These are phyloP conservation scores for Leishmania mexicana DNA, from an alignment of 208 protist genomes.

Conservation along the genomic window DNA sequence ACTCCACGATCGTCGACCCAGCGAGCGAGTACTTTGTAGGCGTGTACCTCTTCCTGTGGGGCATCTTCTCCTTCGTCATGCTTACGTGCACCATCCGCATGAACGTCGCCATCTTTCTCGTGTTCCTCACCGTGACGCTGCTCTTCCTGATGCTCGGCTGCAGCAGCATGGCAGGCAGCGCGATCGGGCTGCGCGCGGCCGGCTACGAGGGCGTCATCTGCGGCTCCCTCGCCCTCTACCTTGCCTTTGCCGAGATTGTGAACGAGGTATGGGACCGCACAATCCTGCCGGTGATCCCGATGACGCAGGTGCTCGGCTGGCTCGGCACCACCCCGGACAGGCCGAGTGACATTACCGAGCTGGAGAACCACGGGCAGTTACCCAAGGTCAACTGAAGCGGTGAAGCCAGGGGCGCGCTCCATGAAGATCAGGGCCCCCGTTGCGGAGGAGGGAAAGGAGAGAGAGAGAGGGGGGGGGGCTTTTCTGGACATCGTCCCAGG, in stretches of 20 bases:
- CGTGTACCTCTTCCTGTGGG: slow-evolving; percentile 28
- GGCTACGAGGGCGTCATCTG: slow-evolving; percentile 58
- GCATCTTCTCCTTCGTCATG: slow-evolving; percentile 34
- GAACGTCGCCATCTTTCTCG: slow-evolving; percentile 34
- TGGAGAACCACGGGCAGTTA: background rate
- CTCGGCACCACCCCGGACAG: slow-evolving; percentile 14
- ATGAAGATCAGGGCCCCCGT: background rate
- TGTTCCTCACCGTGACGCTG: slow-evolving; percentile 35
- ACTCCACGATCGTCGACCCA: background rate
- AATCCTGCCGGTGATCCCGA: slow-evolving; percentile 40
- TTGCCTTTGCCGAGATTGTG: slow-evolving; percentile 49
- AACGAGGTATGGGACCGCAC: slow-evolving; percentile 44
- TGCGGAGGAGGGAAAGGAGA: background rate
- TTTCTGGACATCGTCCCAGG: background rate
- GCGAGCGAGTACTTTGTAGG: slow-evolving; percentile 22
- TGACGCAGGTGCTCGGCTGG: slow-evolving; percentile 32
- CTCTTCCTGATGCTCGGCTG: slow-evolving; percentile 28
- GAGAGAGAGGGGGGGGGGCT: no score
- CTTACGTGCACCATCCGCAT: slow-evolving; percentile 31
- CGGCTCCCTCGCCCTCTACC: slow-evolving; percentile 54
- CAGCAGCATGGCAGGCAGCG: slow-evolving; percentile 26
- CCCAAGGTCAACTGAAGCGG: background rate
- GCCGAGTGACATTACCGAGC: background rate
- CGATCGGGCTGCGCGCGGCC: slow-evolving; percentile 20
- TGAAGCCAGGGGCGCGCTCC: background rate